Evolutionary conservation across 2,329 filamentous ascomycete species (phyloP).

Genomic region (Fusarium liriodendri): DNA sequence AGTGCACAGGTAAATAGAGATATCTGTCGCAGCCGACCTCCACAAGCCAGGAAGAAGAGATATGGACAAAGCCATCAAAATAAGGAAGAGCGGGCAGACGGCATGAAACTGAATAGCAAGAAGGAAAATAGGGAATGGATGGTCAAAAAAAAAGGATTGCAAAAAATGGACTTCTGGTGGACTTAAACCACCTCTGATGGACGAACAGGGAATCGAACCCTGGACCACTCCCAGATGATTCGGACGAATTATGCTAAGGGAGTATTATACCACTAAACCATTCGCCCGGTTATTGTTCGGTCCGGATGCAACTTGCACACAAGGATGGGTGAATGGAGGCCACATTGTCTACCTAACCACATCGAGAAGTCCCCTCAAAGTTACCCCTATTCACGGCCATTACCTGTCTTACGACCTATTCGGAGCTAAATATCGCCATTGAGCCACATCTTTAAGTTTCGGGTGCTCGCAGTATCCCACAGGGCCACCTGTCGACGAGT

Average conservation of each 20-base stretch:
- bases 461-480: not conserved
- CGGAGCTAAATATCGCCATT: not conserved
- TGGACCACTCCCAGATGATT: not conserved
- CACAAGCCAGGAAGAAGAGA: no score
- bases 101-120: no score
- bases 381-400: not conserved
- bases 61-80: no score
- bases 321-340: not conserved
- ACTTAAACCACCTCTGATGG: not conserved
- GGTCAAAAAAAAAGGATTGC: not conserved
- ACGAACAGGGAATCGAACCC: not conserved
- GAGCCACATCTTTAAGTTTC: not conserved
- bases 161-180: not conserved
- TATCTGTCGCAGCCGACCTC: no score
- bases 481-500: not conserved
- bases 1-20: no score
- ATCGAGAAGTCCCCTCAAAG: not conserved
- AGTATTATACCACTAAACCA: not conserved
- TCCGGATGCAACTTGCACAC: rapidly evolving
- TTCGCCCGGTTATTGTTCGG: not conserved
- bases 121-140: no score
- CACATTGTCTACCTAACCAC: not conserved
- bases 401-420: not conserved
- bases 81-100: no score
- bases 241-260: not conserved